Base-by-base conservation (phyloP, 345 rosid species). In the Iberis pinnata region DNA sequence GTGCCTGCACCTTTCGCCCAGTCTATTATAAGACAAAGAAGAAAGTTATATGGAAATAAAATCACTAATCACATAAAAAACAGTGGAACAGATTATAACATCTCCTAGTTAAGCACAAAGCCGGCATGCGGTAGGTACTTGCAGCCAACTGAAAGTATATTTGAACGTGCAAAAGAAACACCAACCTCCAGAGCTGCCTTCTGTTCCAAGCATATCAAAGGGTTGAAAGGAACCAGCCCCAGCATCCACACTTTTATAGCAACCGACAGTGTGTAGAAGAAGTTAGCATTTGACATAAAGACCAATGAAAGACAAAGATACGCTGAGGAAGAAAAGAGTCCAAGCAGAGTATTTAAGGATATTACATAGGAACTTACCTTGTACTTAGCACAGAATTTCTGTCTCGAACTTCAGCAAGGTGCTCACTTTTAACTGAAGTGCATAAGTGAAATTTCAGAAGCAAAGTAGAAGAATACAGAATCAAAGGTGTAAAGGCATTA, bases 381-480 rank as follows among this genome's bases (percentile, higher is more conserved):
- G 47, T 16, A 77, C 72, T 65, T 49, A 70, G 11, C 16, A 76
- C 52, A 64, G 75, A 66, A 67, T 69, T 83, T 76, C 75, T 83
- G 65, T 78, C 78, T 31, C 83, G 95, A 73, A 92, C 83, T 72
- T 92, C 95, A 26, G 81, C 73, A 64, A 92, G 95, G 68, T 92
- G 82, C 78, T 92, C 98, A 46, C 71, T 63, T 69, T 81, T 92
- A 58, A 92, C 96, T 92, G 78, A 77, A 50, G 36, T 56, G 44
- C 43, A 64, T 46, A 52, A 65, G 31, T 15, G 47, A 18, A 68
- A 43, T 18, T 52, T 70, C 43, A 61, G 39, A 49, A 13, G 12
- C 53, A 32, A 14, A 44, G 12, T 42, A 40, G 49, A 46, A 19
- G 3, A 32, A 12, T 32, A 37, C 18, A 54, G 31, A 60, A 50